Evolutionary conservation across 805 yeast genomes (phyloP).

Genomic region (Starmerella geochares): DNA sequence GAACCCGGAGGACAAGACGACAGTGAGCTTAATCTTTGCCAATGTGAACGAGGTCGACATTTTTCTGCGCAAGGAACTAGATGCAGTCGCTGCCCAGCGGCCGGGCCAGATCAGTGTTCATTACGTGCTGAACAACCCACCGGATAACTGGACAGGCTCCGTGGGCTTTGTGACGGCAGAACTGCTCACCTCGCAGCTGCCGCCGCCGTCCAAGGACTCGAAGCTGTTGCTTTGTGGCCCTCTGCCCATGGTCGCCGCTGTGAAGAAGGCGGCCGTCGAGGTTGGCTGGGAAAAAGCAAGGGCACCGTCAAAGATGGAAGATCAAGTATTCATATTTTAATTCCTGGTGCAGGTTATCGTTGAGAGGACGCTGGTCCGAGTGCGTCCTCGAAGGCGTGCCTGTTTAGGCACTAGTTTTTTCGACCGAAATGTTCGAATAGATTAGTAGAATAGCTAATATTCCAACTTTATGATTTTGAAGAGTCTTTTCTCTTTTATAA

Average conservation of each 20-base stretch:
- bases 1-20: slow-evolving; percentile 70
- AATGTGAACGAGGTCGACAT: slow-evolving; percentile 73
- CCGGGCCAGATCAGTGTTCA: slow-evolving; percentile 44
- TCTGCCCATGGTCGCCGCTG: slow-evolving; percentile 78
- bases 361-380: no score
- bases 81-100: slow-evolving; percentile 42
- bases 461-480: background rate
- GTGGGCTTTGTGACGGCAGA: slow-evolving; percentile 74
- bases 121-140: slow-evolving; percentile 63
- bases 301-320: slow-evolving; percentile 82
- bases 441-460: no score
- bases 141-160: slow-evolving; percentile 65
- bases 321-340: slow-evolving; percentile 80
- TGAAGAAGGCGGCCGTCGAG: slow-evolving; percentile 64
- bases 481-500: slow-evolving; percentile 50
- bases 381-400: no score
- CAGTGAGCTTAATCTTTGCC: slow-evolving; percentile 67
- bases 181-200: slow-evolving; percentile 51
- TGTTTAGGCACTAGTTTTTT: no score
- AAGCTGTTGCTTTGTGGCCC: slow-evolving; percentile 88
- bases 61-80: slow-evolving; percentile 68
- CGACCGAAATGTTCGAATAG: no score
- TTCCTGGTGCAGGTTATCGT: background rate
- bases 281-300: slow-evolving; percentile 78
- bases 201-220: slow-evolving; percentile 48